These are phyloP conservation scores for Nemania bipapillata DNA, from an alignment of 2,329 filamentous ascomycete species.

Conservation along the genomic window DNA sequence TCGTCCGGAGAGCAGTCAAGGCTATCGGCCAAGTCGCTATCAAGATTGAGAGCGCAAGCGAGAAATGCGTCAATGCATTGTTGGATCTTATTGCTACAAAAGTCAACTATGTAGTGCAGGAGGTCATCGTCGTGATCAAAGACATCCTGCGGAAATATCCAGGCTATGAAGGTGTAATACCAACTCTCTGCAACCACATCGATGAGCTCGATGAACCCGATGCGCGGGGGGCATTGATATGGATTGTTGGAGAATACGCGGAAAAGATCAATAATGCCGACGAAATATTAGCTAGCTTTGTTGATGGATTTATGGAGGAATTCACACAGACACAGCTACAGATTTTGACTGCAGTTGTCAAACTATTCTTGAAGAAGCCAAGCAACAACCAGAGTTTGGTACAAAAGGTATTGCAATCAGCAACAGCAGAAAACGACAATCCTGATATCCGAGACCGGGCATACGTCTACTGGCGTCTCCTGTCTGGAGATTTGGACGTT, in stretches of 20 bases:
- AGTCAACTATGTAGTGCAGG: slow-evolving; percentile 98
- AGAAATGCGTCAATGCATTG: slow-evolving; percentile 93
- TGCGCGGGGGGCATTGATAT: slow-evolving; percentile 89
- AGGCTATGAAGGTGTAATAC: slow-evolving; percentile 97
- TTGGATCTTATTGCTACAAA: slow-evolving; percentile 96
- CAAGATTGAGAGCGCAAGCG: slow-evolving; percentile 94
- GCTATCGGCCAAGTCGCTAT: slow-evolving; percentile 98
- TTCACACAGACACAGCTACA: slow-evolving; percentile 99
- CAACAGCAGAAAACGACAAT: slow-evolving; percentile 95
- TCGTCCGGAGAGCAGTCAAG: slow-evolving; percentile 90
- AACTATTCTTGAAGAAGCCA: slow-evolving; percentile 96
- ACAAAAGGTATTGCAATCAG: slow-evolving; percentile 91
- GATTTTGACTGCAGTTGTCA: slow-evolving; percentile 95
- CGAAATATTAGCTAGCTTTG: slow-evolving; percentile 89
- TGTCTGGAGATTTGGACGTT: slow-evolving; percentile 89
- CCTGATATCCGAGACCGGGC: slow-evolving; percentile 96
- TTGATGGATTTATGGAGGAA: slow-evolving; percentile 94
- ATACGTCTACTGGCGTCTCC: slow-evolving; percentile 96
- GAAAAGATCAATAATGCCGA: slow-evolving; percentile 99
- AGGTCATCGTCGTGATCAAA: slow-evolving; percentile 98
- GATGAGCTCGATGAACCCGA: slow-evolving; percentile 96
- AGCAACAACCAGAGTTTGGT: slow-evolving; percentile 90
- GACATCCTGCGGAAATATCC: slow-evolving; percentile 98
- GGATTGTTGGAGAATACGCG: slow-evolving; percentile 98
- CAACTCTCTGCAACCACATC: slow-evolving; percentile 93